Evolutionary conservation across 306 rosid genomes (phyloP).

Genomic region (Glycine latifolia): DNA sequence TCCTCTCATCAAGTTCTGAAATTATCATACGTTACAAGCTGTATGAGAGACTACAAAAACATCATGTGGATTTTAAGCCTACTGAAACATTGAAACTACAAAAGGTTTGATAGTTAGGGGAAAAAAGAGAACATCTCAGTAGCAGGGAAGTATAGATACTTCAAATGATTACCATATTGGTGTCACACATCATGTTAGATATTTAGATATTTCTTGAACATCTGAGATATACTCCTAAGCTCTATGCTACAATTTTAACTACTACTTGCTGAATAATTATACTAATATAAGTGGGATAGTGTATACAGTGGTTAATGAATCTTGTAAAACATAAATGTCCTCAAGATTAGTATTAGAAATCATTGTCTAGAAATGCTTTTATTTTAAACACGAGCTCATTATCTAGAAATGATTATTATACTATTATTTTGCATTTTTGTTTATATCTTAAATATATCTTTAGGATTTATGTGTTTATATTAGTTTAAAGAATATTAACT

Average conservation of each 20-base stretch:
- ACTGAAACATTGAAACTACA: slow-evolving; percentile 5
- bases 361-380: neutral
- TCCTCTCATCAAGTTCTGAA: slow-evolving; percentile 95
- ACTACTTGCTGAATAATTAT: neutral
- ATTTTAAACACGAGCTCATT: slow-evolving; percentile 7
- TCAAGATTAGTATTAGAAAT: too few relatives aligned
- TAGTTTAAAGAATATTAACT: neutral
- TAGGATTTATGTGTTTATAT: neutral
- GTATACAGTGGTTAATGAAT: neutral
- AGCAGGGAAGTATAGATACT: slow-evolving; percentile 27
- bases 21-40: slow-evolving; percentile 39
- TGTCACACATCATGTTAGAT: neutral
- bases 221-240: neutral
- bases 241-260: neutral
- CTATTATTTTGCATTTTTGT: neutral
- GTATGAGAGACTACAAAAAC: slow-evolving; percentile 30
- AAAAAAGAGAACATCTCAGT: slow-evolving; percentile 17
- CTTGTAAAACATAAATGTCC: neutral
- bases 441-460: neutral
- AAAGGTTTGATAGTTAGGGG: slow-evolving; percentile 16
- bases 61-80: neutral
- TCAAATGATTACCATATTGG: slow-evolving; percentile 13
- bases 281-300: neutral
- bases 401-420: too few relatives aligned
- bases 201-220: neutral